phyloP scores from a whole-genome alignment of 2,329 filamentous ascomycete species.

The Tolypocladium cylindrosporum region DNA sequence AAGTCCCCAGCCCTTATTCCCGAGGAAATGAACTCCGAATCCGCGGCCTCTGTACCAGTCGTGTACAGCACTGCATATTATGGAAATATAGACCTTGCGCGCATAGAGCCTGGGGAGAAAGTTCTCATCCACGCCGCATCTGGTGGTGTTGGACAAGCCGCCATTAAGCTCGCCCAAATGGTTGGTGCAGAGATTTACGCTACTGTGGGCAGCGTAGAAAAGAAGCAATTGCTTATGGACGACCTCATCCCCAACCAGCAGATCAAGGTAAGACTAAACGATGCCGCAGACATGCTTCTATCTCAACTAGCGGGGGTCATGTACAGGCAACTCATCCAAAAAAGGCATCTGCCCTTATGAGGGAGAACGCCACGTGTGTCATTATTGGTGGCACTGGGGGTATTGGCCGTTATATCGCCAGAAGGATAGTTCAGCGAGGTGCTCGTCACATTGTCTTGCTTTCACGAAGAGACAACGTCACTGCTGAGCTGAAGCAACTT shows the following conservation, averaged over 20 bases:
- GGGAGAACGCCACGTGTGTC: slow-evolving; percentile 33
- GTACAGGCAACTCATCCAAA: slow-evolving; percentile 10
- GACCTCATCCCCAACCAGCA: slow-evolving; percentile 27
- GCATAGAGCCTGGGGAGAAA: slow-evolving; percentile 24
- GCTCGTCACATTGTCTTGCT: slow-evolving; percentile 37
- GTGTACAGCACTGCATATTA: slow-evolving; percentile 31
- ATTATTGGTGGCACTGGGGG: slow-evolving; percentile 43
- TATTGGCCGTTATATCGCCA: slow-evolving; percentile 37
- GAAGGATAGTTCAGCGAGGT: slow-evolving; percentile 39
- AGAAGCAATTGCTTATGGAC: slow-evolving; percentile 24
- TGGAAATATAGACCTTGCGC: slow-evolving; percentile 25
- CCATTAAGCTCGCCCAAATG: slow-evolving; percentile 26
- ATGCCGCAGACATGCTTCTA: too few relatives aligned
- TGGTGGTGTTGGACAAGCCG: slow-evolving; percentile 28
- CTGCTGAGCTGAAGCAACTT: slow-evolving; percentile 28
- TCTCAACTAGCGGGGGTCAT: too few relatives aligned
- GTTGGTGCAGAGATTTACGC: slow-evolving; percentile 29
- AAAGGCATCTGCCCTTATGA: slow-evolving; percentile 19
- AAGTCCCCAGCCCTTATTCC: slow-evolving; percentile 27
- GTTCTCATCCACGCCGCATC: slow-evolving; percentile 29
- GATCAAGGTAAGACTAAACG: slow-evolving; percentile 20
- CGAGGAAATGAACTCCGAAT: slow-evolving; percentile 21
- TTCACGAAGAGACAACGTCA: slow-evolving; percentile 33
- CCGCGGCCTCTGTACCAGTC: slow-evolving; percentile 28
- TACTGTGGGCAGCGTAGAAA: slow-evolving; percentile 27